Evolutionary conservation across 805 yeast genomes (phyloP), one percentile per base, ranked within the genome.

Genomic region (Myxozyma melibiosi): DNA sequence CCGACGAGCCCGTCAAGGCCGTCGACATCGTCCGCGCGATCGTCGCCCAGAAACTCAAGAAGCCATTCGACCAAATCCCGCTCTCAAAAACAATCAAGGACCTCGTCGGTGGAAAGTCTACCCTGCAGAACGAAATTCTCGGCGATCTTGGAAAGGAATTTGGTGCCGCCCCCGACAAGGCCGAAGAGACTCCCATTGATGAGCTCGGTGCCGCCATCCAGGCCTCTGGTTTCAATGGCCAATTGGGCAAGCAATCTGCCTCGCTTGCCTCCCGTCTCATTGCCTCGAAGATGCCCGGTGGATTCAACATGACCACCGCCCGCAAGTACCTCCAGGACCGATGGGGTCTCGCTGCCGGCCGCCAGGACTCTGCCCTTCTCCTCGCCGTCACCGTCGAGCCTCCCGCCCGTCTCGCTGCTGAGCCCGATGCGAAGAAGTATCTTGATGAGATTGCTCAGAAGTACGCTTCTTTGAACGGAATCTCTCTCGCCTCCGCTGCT

Each of bases 211-310:
- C 90, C 71, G 85, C 83, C 68, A 89, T 94, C 83, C 97, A 92
- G 78, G 96, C 90, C 64, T 78, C 91, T 27, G 57, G 58, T 14
- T 94, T 90, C 79, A 71, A 77, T 65, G 98, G 98, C 66, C 80
- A 84, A 64, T 82, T 94, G 65, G 99, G 99, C 73, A 94, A 94
- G 74, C 96, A 91, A 70, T 86, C 98, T 1, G 76, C 90, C 37
- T 86, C 97, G 28, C 81, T 94, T 68, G 79, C 92, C 63, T 88
- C 96, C 62, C 86, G 97, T 76, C 80, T 94, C 70, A 87, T 91
- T 79, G 85, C 98, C 9, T 86, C 97, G 28, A 94, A 94, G 79
- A 94, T 94, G 98, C 98, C 99, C 53, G 99, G 99, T 81, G 99
- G 99, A 20, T 94, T 92, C 76, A 87, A 96, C 46, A 85, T 92